Percentiles rank a stretch among this genome's conserved stretches.
phyloP scores from a whole-genome alignment of 2,329 filamentous ascomycete genomes.

The Talaromyces verruculosus region DNA sequence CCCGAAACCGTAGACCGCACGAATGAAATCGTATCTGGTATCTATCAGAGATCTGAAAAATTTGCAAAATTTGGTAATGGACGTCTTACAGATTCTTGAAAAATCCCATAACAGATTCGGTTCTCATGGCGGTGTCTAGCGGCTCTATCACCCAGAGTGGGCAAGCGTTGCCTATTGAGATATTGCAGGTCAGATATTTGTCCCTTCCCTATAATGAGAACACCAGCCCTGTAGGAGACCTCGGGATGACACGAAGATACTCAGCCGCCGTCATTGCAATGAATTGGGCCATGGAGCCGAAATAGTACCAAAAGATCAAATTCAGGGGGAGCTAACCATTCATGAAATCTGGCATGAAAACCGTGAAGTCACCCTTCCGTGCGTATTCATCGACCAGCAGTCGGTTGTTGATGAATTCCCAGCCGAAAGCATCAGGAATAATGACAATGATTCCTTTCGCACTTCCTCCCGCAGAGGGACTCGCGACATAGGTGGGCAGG shows the following conservation, averaged over 20 bases:
- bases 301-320: not conserved
- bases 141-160: conserved; percentile 32
- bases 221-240: not conserved
- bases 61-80: not conserved
- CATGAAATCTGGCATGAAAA: not conserved
- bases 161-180: conserved; percentile 39
- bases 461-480: conserved; percentile 20
- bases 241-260: not conserved
- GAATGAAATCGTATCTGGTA: not conserved
- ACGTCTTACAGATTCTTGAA: conserved; percentile 45
- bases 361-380: conserved; percentile 50
- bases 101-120: conserved; percentile 39
- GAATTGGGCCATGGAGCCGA: not conserved
- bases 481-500: not conserved
- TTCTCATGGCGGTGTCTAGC: conserved; percentile 24
- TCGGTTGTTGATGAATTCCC: conserved; percentile 55
- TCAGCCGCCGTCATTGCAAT: not conserved
- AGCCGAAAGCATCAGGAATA: conserved; percentile 58
- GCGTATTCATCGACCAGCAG: conserved; percentile 57
- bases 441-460: conserved; percentile 55
- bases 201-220: not conserved
- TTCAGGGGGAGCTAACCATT: not conserved
- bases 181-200: conserved; percentile 53
- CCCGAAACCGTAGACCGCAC: not conserved
- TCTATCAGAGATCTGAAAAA: not conserved